Conservation (phyloP, 2,329 filamentous ascomycete genomes). For the Talaromyces sp. region DNA sequence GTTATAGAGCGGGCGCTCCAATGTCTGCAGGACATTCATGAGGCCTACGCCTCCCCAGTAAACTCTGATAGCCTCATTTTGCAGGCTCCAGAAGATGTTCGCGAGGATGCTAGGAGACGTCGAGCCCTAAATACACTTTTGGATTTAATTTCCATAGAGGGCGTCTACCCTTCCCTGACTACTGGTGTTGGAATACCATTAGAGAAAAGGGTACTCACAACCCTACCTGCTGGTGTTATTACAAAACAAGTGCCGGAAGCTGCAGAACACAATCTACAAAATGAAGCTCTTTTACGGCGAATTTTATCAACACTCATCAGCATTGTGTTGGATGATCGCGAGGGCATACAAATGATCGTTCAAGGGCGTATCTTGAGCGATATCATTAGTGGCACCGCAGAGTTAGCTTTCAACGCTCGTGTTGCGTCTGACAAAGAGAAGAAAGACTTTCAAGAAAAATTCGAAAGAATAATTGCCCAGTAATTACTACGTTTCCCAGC, state of each 20-base stretch:
- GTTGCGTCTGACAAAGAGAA: slow-evolving; percentile 15
- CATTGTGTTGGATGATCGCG: slow-evolving; percentile 28
- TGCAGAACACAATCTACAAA: slow-evolving; percentile 18
- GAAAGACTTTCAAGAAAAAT: slow-evolving; percentile 17
- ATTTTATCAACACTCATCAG: slow-evolving; percentile 26
- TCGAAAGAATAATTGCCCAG: slow-evolving; percentile 31
- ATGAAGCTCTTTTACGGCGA: slow-evolving; percentile 26
- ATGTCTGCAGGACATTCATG: slow-evolving; percentile 31
- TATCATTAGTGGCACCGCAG: slow-evolving; percentile 34
- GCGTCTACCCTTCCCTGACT: slow-evolving; percentile 41
- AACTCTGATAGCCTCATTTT: slow-evolving; percentile 9
- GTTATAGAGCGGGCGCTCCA: slow-evolving; percentile 32
- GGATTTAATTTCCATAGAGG: slow-evolving; percentile 41
- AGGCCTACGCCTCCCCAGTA: slow-evolving; percentile 26
- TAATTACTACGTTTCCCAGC: slow-evolving; percentile 16
- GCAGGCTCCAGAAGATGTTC: slow-evolving; percentile 23
- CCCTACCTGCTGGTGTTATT: slow-evolving; percentile 38
- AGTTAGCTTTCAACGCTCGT: slow-evolving; percentile 35
- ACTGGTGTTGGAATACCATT: slow-evolving; percentile 40
- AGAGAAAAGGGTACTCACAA: slow-evolving; percentile 40
- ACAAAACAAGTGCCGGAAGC: slow-evolving; percentile 26
- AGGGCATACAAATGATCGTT: slow-evolving; percentile 36
- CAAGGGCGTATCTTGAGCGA: slow-evolving; percentile 37
- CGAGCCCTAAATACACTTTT: slow-evolving; percentile 36
- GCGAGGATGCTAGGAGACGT: slow-evolving; percentile 40